Evolutionary conservation across 768 basidiomycete species (phyloP), one percentile per base, ranked within the genome.

Genomic region (Mycena filopes): DNA sequence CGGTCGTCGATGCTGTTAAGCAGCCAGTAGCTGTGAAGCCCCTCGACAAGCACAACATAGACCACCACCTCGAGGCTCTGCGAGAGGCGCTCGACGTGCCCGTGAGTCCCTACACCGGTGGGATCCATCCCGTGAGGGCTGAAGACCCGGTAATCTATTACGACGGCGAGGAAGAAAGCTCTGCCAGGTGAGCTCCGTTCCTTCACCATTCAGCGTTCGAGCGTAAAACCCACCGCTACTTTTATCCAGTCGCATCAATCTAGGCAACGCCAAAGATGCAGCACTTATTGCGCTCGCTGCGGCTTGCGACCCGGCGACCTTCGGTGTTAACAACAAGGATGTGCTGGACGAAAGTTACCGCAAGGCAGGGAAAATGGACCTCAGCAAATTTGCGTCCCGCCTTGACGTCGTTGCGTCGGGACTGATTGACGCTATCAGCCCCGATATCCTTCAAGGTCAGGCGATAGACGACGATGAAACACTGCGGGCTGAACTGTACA

Each of bases 401-500:
- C 65, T 79, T 33, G 66, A 74, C 48, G 65, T 72, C 20, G 67
- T 57, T 18, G 55, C 59, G 12, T 61, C 58, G 10, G 77, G 74
- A 9, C 57, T 80, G 0, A 26, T 77, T 11, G 67, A 71, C 47
- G 40, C 63, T 18, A 68, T 78, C 28, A 63, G 69, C 20, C 51
- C 46, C 1, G 58, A 57, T n/a, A 51, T 71, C 15, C 47, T 70
- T 9, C 51, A 55, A 9, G 55, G 55, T 3, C 53, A 63, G 33
- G 15, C 28, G 23, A 0, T 4, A 18, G 53, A 56, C 5, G 48
- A 65, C 10, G 58, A 68, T 3, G 62, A 60, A 1, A n/a, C 43
- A 2, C 69, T 83, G 29, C 66, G 50, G 25, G 64, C 70, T 0
- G 80, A 83, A 60, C 60, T 83, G n/a, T 81, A 82, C 70, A 84